A percentile compares a stretch with the other conserved stretches of the same genome.
Evolutionary conservation across 139 green algal genomes (phyloP).

Genomic region (Picochlorum sp.): DNA sequence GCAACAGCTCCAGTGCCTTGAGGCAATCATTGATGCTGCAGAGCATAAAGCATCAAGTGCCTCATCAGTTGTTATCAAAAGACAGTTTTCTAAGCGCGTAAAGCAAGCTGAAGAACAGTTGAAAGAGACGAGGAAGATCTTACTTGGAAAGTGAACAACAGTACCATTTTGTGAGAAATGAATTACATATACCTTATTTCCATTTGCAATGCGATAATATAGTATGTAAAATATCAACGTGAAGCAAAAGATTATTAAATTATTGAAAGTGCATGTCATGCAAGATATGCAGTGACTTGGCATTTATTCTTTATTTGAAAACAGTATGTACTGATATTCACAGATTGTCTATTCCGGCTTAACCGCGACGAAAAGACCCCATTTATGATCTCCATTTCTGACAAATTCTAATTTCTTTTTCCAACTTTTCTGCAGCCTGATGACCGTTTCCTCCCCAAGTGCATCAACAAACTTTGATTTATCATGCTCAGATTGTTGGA

Average conservation of each 20-base stretch:
- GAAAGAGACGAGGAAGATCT: background rate
- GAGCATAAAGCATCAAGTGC: slow-evolving; percentile 3
- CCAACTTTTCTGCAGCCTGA: slow-evolving; percentile 24
- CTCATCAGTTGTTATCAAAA: slow-evolving; percentile 2
- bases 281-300: too few relatives aligned
- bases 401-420: slow-evolving; percentile 57
- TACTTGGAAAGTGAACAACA: background rate
- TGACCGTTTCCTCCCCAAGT: background rate
- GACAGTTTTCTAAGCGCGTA: background rate
- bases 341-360: too few relatives aligned
- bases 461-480: slow-evolving; percentile 28
- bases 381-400: slow-evolving; percentile 45
- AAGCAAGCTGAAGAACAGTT: slow-evolving; percentile 1
- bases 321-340: too few relatives aligned
- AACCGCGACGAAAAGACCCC: slow-evolving; percentile 42
- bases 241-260: slow-evolving; percentile 6
- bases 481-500: slow-evolving; percentile 7
- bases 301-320: too few relatives aligned
- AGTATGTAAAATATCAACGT: background rate
- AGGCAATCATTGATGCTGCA: slow-evolving; percentile 6
- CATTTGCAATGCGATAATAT: background rate
- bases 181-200: background rate
- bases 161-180: background rate
- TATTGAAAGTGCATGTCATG: background rate
- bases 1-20: slow-evolving; percentile 4